Evolutionary conservation across 2,329 filamentous ascomycete genomes (phyloP), one percentile per base, ranked within the genome.

Genomic region (Aspergillus sp.): DNA sequence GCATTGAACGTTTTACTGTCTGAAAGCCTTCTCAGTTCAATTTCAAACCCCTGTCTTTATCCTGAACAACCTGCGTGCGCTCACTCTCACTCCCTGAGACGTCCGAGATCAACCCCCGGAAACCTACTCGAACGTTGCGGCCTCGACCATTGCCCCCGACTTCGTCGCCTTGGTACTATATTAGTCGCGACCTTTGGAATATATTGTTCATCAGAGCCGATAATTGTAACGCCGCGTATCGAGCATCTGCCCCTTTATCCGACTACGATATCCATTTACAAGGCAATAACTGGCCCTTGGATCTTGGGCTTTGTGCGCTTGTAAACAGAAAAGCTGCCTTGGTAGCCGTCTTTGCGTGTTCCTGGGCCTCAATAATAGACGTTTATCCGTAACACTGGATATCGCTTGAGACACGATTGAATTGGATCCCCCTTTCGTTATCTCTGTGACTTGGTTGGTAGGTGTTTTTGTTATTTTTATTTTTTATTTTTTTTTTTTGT

Each of bases 391-490:
- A 30, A 24, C 17, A 17, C 38, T 42, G 36, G 45, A n/a, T 36
- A 39, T 30, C 36, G 47, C 41, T 38, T 48, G 48, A 45, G 41
- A 50, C 41, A 12, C 34, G n/a, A 17, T 17, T 45, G 32, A n/a
- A 38, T 47, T 18, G 9, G 24, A 39, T 41, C 20, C 32, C 18
- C 30, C 42, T 44, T 48, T 24, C 32, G 36, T 22, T n/a, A 38
- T 26, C 41, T n/a, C n/a, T 43, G 43, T 34, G 34, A 48, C 32
- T 22, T 48, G 43, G 41, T 53, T 44, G 43, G 55, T 57, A 54
- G 26, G 55, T 57, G 44, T 20, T 49, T 55, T 50, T 51, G 44
- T 26, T 57, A 24, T 24, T 30, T 30, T 11, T n/a, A n/a, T n/a
- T n/a, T n/a, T n/a, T n/a, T n/a, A n/a, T 49, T 55, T 50, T 51